These are phyloP conservation scores for Fusarium sp. DNA, from an alignment of 2,329 filamentous ascomycete species.

Conservation along the genomic window DNA sequence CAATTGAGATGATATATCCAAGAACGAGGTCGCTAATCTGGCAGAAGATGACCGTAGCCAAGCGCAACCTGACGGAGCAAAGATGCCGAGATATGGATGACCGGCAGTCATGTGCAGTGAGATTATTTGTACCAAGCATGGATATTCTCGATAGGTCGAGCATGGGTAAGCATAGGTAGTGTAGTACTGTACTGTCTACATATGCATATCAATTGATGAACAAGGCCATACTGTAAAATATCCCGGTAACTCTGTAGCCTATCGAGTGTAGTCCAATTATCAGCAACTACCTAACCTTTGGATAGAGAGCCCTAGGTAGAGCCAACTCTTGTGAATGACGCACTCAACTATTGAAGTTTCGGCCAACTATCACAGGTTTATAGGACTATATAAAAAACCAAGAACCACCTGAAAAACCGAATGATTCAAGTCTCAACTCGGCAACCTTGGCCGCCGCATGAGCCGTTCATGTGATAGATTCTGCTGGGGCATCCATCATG, in stretches of 20 bases:
- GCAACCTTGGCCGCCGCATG: constrained; percentile 29
- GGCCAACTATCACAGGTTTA: neutral
- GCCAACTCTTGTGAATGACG: constrained; percentile 20
- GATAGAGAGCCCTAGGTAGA: neutral
- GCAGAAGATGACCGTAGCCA: neutral
- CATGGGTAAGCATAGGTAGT: neutral
- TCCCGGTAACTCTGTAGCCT: constrained; percentile 14
- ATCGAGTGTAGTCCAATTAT: constrained; percentile 17
- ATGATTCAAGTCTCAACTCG: constrained; percentile 25
- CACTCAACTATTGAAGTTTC: constrained; percentile 1
- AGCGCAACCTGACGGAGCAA: constrained; percentile 5
- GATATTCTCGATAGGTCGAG: neutral
- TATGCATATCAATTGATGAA: constrained; percentile 15
- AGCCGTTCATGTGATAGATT: constrained; percentile 41
- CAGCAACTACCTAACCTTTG: constrained; percentile 8
- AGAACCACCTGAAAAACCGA: constrained; percentile 11
- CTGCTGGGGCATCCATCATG: constrained; percentile 36
- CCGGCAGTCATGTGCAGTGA: neutral
- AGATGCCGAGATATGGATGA: constrained; percentile 5
- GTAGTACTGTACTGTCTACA: neutral
- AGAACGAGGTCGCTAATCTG: neutral
- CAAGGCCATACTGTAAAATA: constrained; percentile 9
- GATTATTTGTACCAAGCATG: constrained; percentile 7
- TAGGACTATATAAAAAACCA: neutral
- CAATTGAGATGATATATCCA: neutral